Conservation (phyloP, 2,329 filamentous ascomycete genomes). For the Didymellaceae sp. region DNA sequence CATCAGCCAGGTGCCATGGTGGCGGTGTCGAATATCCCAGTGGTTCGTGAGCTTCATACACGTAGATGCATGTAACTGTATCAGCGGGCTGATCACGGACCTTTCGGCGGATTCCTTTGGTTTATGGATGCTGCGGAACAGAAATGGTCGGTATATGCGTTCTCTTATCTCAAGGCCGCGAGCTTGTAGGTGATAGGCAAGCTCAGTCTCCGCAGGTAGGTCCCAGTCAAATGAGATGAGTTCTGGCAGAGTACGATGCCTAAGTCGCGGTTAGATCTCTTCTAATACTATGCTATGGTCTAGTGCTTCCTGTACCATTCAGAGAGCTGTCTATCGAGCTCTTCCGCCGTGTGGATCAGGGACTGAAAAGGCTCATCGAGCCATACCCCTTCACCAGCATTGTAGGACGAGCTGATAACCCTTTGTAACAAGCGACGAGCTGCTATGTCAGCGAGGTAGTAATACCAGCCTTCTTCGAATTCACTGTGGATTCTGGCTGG, state of each 20-base stretch:
- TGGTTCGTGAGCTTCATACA: constrained; percentile 23
- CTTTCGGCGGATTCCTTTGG: constrained; percentile 15
- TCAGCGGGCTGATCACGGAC: constrained; percentile 19
- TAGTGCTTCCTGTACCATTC: too few relatives aligned
- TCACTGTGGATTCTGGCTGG: constrained; percentile 3
- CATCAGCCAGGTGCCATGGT: constrained; percentile 44
- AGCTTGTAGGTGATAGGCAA: constrained; percentile 24
- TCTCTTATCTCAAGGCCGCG: constrained; percentile 23
- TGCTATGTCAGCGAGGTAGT: constrained; percentile 12
- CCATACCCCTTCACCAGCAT: constrained; percentile 1
- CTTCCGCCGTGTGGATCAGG: constrained; percentile 2
- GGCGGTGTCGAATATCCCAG: constrained; percentile 31
- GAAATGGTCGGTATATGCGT: constrained; percentile 41
- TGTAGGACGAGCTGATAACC: constrained; percentile 4
- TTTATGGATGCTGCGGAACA: constrained; percentile 39
- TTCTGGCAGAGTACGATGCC: constrained; percentile 12
- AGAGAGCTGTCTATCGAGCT: constrained; percentile 6
- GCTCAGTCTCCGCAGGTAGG: constrained; percentile 12
- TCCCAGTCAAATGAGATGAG: constrained; percentile 25
- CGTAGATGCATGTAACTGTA: constrained; percentile 26
- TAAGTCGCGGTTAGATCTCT: background rate
- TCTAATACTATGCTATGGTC: too few relatives aligned
- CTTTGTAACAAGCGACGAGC: constrained; percentile 8
- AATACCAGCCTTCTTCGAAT: constrained; percentile 17
- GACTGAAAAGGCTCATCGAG: background rate